Base-by-base conservation (phyloP, 208 protist species). In the Trypanosoma vivax region DNA sequence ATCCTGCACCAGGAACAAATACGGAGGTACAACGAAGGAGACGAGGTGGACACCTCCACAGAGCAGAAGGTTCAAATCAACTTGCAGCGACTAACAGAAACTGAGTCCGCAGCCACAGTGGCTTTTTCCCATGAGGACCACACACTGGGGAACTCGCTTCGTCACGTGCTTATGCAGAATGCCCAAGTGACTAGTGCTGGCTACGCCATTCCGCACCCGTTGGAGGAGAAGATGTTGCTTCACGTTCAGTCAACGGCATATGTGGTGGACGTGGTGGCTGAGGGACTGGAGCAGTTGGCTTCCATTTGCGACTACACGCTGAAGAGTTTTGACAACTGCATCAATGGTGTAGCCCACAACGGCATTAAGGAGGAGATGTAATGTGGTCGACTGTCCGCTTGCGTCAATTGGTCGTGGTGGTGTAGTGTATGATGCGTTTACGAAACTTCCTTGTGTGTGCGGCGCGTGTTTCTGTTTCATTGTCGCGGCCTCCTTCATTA, bases 181-280 rank as follows among this genome's bases (percentile, higher is more conserved):
- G 72, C 77, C 1, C 72, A 88, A 7, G 84, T 95, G 16, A 79
- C 76, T 1, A 94, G 75, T 45, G 89, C 87, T 18, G 92, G 92
- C 31, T 97, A 97, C 68, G 49, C 88, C 6, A 96, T 97, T 59
- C 92, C 92, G 1, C 92, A 97, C 61, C 92, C 92, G n/a, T 58
- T 96, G 16, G 89, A 97, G 62, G 61, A 79, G 21, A 95, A 97
- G 60, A 95, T 97, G 89, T 62, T 93, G 38, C 54, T 97, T n/a
- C 77, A 95, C 53, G 80, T 96, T 35, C 83, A 92, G 60, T 78
- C 81, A 6, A 83, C 70, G 13, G 86, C 90, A 57, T 96, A 94
- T 73, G 85, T 84, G 24, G 85, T 93, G 30, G 86, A 94, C 48
- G 81, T 71, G 6, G 80, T 96, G 3, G 78, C 76, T 0, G 70